Base-by-base conservation (phyloP, 345 rosid genomes). In the Pistacia vera region DNA sequence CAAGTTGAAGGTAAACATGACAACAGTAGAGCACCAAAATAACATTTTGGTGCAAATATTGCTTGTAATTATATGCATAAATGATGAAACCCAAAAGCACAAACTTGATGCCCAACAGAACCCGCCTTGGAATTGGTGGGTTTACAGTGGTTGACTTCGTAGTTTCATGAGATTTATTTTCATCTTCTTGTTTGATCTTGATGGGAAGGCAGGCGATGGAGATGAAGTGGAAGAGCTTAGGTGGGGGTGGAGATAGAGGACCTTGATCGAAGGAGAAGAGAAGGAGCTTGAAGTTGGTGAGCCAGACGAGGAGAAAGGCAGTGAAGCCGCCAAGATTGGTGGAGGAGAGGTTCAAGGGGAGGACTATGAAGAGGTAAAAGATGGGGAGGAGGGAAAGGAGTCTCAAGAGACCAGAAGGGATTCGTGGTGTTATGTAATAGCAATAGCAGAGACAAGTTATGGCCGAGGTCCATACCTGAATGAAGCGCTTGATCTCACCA, bases 281-380 rank as follows among this genome's bases (percentile, higher is more conserved):
- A 64, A 92, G 83, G 83, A 94, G 95, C 58, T 85, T 89, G 85
- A 82, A 88, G 82, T 69, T 86, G 78, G 87, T 85, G 2, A 89
- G 89, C 97, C 94, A 90, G 1, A 80, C 35, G 4, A 90, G 84
- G 77, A 88, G 83, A 81, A 83, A 84, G 62, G 80, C 77, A 0
- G 93, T 73, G 35, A 75, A n/a, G 60, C 73, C 83, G 22, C 79
- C 14, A 3, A 87, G 71, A 74, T 81, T 86, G 58, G 56, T 0
- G 70, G 86, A 46, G 69, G 86, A 63, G 80, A 89, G 80, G 30
- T 73, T 68, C 14, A 84, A 68, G 20, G 97, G 96, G 63, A 94
- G 88, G 70, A 74, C 11, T 74, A 83, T 41, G 68, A 94, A 88
- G 82, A 85, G 70, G 65, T 57, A 58, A 57, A 84, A 36, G 38